A percentile compares a stretch with the other conserved stretches of the same genome.
phyloP scores from a whole-genome alignment of 2,329 filamentous ascomycete species.

The Botrytis medusae region DNA sequence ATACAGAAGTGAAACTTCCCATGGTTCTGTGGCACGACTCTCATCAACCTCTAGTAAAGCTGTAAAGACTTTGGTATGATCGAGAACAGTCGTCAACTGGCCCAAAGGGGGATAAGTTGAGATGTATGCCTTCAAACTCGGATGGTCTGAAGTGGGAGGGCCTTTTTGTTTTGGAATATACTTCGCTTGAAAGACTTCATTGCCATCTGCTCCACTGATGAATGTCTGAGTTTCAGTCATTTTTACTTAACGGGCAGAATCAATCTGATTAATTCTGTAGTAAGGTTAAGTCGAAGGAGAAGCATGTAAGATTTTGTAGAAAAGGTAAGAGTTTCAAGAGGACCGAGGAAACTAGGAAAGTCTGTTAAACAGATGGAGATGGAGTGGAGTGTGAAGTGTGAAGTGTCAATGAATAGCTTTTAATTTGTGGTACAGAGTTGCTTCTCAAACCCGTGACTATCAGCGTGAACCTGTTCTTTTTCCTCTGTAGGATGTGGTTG shows the following conservation, averaged over 20 bases:
- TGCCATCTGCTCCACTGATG: slow-evolving; percentile 36
- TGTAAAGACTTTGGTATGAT: slow-evolving; percentile 50
- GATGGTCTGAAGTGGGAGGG: slow-evolving; percentile 40
- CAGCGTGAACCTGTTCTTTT: neutral
- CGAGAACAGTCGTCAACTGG: slow-evolving; percentile 66
- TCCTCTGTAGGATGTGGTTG: neutral
- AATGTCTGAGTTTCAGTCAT: slow-evolving; percentile 24
- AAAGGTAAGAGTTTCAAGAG: neutral
- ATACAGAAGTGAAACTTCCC: slow-evolving; percentile 77
- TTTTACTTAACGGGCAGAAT: neutral
- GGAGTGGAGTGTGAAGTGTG: neutral
- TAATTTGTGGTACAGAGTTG: neutral
- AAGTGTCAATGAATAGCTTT: neutral
- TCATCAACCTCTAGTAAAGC: slow-evolving; percentile 67
- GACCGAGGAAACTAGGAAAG: neutral
- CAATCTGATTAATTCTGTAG: slow-evolving; percentile 16
- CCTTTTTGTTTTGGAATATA: slow-evolving; percentile 40
- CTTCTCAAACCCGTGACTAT: slow-evolving; percentile 2
- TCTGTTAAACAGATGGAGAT: neutral
- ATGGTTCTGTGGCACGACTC: slow-evolving; percentile 55
- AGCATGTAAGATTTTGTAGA: slow-evolving; percentile 16
- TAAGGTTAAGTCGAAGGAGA: neutral
- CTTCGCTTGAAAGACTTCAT: slow-evolving; percentile 38
- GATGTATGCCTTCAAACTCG: slow-evolving; percentile 53
- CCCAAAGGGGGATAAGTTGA: slow-evolving; percentile 71